phyloP scores from a whole-genome alignment of 305 asterid genomes.

The Fraxinus floribunda region DNA sequence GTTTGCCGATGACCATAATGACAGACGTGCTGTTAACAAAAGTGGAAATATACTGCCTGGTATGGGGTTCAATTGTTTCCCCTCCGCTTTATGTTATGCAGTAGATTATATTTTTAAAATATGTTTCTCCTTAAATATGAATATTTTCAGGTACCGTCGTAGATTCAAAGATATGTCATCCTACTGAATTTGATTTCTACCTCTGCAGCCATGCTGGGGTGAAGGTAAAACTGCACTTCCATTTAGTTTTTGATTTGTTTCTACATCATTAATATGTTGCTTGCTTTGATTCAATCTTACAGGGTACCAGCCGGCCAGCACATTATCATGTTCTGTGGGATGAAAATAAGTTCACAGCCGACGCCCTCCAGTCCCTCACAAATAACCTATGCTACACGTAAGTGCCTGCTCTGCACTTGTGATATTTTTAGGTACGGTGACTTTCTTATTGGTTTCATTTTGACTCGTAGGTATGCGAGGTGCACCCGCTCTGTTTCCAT shows the following conservation, averaged over 20 bases:
- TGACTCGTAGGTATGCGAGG: constrained; percentile 69
- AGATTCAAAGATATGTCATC: constrained; percentile 92
- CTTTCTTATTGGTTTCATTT: constrained; percentile 17
- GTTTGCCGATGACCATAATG: constrained; percentile 74
- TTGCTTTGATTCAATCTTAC: constrained; percentile 1
- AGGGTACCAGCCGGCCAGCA: constrained; percentile 96
- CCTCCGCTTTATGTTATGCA: no score
- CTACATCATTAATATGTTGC: not conserved
- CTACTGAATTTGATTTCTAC: constrained; percentile 93
- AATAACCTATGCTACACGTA: constrained; percentile 93
- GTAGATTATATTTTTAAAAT: not conserved
- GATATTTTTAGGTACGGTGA: not conserved
- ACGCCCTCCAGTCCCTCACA: constrained; percentile 75
- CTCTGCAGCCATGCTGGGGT: constrained; percentile 99
- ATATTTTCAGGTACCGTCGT: constrained; percentile 75
- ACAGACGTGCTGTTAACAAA: constrained; percentile 56
- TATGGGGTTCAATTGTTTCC: constrained; percentile 11
- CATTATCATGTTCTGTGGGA: constrained; percentile 94
- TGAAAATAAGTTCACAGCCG: constrained; percentile 80
- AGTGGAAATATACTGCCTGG: constrained; percentile 91
- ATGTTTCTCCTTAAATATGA: not conserved
- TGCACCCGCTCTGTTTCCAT: constrained; percentile 97
- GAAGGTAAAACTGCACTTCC: constrained; percentile 43
- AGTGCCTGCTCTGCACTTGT: constrained; percentile 16
- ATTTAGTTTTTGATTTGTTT: not conserved